phyloP scores from a whole-genome alignment of 257 asterid genomes.

The Lavandula angustifolia region DNA sequence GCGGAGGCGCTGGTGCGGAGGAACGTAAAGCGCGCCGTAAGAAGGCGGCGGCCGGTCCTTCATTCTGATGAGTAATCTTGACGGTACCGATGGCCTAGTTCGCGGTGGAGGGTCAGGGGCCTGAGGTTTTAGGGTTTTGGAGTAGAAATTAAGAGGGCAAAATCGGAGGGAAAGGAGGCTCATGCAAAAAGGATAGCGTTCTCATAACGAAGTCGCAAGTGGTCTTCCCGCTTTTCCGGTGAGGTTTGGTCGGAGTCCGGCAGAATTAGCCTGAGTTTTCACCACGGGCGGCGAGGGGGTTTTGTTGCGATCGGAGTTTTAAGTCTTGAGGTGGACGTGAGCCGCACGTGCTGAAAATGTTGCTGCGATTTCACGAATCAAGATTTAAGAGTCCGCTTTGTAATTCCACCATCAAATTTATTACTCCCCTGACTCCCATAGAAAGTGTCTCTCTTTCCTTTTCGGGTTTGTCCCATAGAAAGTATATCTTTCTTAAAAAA shows the following conservation, averaged over 20 bases:
- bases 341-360: constrained; percentile 25
- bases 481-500: too few species aligned
- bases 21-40: constrained; percentile 57
- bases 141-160: constrained; percentile 31
- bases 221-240: constrained; percentile 6
- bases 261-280: constrained; percentile 18
- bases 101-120: constrained; percentile 30
- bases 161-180: constrained; percentile 47
- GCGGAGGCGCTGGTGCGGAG: constrained; percentile 77
- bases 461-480: too few species aligned
- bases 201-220: constrained; percentile 21
- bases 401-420: too few species aligned
- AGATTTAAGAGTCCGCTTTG: too few species aligned
- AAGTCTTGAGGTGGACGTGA: constrained; percentile 5
- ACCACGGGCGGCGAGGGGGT: constrained; percentile 29
- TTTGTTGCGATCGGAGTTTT: constrained; percentile 27
- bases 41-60: constrained; percentile 59
- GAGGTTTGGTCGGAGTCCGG: neutral
- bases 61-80: constrained; percentile 44
- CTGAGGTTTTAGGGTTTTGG: constrained; percentile 58
- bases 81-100: constrained; percentile 15
- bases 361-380: neutral
- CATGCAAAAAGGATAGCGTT: constrained; percentile 44
- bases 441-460: too few species aligned
- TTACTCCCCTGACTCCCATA: too few species aligned